Percentiles rank a stretch among this genome's conserved stretches.
Evolutionary conservation across 2,329 filamentous ascomycete species (phyloP).

Genomic region (Clonostachys rhizophaga): DNA sequence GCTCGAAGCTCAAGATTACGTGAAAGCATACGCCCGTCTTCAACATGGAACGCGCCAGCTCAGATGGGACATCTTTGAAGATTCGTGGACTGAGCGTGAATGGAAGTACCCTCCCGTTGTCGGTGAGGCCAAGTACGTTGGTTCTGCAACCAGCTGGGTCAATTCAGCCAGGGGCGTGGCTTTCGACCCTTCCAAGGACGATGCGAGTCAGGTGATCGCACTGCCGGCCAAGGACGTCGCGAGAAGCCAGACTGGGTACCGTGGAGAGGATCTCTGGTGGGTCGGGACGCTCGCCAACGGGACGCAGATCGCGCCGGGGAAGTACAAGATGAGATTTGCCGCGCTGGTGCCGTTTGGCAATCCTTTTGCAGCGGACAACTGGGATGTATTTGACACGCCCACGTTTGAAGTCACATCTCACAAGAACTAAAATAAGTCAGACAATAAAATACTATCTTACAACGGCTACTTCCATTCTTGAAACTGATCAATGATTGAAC

Average conservation of each 20-base stretch:
- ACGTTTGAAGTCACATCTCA: no score
- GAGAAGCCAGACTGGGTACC: not conserved
- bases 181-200: not conserved
- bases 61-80: conserved; percentile 15
- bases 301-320: conserved; percentile 3
- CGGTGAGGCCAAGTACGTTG: conserved; percentile 11
- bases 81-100: conserved; percentile 15
- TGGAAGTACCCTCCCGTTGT: conserved; percentile 25
- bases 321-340: conserved; percentile 4
- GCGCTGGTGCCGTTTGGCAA: not conserved
- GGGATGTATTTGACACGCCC: conserved; percentile 2
- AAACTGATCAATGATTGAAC: no score
- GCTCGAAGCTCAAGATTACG: conserved; percentile 6
- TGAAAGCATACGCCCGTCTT: conserved; percentile 10
- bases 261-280: conserved; percentile 13
- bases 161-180: not conserved
- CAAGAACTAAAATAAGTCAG: no score
- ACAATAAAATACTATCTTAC: no score
- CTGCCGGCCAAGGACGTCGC: not conserved
- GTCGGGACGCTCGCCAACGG: conserved; percentile 17
- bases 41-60: conserved; percentile 9
- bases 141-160: not conserved
- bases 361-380: conserved; percentile 5
- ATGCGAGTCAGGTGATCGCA: not conserved
- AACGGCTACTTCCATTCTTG: no score